Evolutionary conservation across 2,329 filamentous ascomycete genomes (phyloP).

Genomic region (Sphaerulina populicola): DNA sequence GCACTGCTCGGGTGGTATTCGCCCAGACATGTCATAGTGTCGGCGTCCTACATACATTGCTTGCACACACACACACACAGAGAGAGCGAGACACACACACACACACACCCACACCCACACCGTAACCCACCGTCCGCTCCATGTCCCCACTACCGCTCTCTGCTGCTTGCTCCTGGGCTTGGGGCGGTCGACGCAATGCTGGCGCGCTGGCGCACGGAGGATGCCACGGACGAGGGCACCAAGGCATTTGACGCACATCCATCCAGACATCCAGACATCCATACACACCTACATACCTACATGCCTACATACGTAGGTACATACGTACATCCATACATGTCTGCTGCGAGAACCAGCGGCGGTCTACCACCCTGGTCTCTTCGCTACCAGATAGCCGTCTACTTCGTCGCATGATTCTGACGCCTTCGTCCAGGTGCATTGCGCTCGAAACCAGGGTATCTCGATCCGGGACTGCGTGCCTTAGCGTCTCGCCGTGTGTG

Average conservation of each 20-base stretch:
- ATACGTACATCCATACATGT: too few relatives aligned
- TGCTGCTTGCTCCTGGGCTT: background rate
- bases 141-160: slow-evolving; percentile 8
- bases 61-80: slow-evolving; percentile 1
- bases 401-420: slow-evolving; percentile 13
- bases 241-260: slow-evolving; percentile 8
- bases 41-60: slow-evolving; percentile 8
- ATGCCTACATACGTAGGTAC: too few relatives aligned
- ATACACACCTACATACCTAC: too few relatives aligned
- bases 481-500: slow-evolving; percentile 20
- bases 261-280: too few relatives aligned
- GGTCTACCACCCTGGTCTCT: slow-evolving; percentile 13
- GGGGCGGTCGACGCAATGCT: slow-evolving; percentile 6
- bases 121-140: slow-evolving; percentile 8
- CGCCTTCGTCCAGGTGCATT: slow-evolving; percentile 22
- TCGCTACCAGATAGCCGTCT: slow-evolving; percentile 21
- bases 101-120: slow-evolving; percentile 5
- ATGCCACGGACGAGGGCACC: slow-evolving; percentile 14
- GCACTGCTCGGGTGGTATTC: slow-evolving; percentile 11
- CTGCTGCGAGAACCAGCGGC: slow-evolving; percentile 8
- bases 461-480: slow-evolving; percentile 18
- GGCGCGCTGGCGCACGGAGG: slow-evolving; percentile 15
- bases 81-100: too few relatives aligned
- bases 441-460: slow-evolving; percentile 20
- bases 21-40: slow-evolving; percentile 7